These are phyloP conservation scores for Pythium sukuiense DNA, from an alignment of 352 stramenopile genomes.

Conservation along the genomic window DNA sequence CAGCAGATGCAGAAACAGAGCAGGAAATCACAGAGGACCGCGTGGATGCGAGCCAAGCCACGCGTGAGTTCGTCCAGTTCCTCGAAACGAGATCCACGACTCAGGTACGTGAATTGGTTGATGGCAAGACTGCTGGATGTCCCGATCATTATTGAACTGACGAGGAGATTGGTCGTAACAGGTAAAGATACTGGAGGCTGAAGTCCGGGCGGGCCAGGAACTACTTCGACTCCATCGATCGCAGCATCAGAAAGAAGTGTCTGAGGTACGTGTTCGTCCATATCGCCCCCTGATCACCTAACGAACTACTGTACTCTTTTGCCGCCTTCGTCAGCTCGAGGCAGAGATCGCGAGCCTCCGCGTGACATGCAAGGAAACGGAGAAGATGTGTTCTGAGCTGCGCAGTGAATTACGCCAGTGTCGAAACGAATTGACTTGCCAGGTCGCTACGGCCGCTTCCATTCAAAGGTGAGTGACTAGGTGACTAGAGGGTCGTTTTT, in stretches of 20 bases:
- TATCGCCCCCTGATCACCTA: no score
- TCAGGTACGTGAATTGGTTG: constrained; percentile 8
- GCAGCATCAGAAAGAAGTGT: constrained; percentile 51
- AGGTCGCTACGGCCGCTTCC: constrained; percentile 41
- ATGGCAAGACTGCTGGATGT: neutral
- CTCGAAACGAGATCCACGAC: constrained; percentile 19
- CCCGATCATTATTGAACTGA: no score
- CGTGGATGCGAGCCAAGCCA: constrained; percentile 1
- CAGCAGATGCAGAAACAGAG: neutral
- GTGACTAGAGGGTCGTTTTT: no score
- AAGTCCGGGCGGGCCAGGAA: constrained; percentile 59
- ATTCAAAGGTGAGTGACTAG: constrained; percentile 40
- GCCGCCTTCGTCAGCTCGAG: constrained; percentile 37
- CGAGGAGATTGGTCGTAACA: neutral
- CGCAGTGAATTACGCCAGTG: constrained; percentile 46
- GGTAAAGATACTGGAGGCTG: constrained; percentile 56
- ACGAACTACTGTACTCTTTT: no score
- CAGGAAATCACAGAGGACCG: neutral
- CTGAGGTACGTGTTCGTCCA: constrained; percentile 28
- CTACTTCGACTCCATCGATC: constrained; percentile 55
- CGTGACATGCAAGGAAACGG: constrained; percentile 37
- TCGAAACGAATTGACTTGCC: constrained; percentile 51
- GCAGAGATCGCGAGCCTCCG: constrained; percentile 45
- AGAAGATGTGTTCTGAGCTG: constrained; percentile 50
- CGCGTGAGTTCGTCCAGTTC: constrained; percentile 26